Evolutionary conservation across 306 rosid species (phyloP).

Genomic region (Vigna reflexopilosa): DNA sequence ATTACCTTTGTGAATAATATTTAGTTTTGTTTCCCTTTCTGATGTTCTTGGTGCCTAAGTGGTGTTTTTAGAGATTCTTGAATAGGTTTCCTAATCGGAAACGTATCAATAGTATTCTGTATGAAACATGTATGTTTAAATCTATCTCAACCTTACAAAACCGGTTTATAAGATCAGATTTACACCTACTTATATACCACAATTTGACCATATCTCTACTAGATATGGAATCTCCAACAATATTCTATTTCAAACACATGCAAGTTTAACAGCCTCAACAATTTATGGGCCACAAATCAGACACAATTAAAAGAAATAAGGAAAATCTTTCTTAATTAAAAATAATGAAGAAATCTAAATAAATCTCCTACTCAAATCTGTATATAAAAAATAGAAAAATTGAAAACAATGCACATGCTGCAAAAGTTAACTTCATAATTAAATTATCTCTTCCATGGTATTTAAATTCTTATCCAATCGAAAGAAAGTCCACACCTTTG

Average conservation of each 20-base stretch:
- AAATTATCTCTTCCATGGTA: constrained; percentile 9
- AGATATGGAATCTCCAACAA: no score
- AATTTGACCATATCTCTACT: no score
- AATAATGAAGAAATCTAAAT: not conserved
- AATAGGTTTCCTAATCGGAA: no score
- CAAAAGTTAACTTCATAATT: constrained; percentile 11
- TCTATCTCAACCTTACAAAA: no score
- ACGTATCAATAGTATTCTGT: not conserved
- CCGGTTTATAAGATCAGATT: no score
- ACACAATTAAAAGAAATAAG: not conserved
- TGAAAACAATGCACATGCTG: not conserved
- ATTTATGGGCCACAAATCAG: not conserved
- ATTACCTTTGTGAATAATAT: no score
- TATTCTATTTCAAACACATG: constrained; percentile 5
- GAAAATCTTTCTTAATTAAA: not conserved
- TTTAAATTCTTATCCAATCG: constrained; percentile 20
- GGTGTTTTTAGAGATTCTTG: no score
- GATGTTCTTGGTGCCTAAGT: no score
- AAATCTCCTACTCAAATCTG: not conserved
- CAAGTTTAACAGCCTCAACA: constrained; percentile 31
- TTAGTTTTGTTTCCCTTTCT: no score
- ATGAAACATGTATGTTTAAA: constrained; percentile 26
- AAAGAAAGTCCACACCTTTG: constrained; percentile 68
- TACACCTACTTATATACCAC: no score
- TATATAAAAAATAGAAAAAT: not conserved